Conservation (phyloP, 441 rosid species). For the Erodium trifolium region DNA sequence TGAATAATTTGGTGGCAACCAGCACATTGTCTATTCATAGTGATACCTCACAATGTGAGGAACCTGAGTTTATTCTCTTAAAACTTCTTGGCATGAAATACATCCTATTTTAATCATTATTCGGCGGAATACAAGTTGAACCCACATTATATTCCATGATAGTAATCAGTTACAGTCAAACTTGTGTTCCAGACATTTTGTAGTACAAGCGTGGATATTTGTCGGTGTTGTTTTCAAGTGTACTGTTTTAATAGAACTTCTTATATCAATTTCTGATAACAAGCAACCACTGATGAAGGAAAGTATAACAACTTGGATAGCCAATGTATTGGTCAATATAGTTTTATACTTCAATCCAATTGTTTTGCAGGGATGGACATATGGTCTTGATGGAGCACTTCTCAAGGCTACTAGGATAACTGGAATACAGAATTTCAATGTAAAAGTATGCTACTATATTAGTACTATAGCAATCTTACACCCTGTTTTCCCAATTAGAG, state of each 20-base stretch:
- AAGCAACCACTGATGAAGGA: background rate
- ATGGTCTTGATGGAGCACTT: slow-evolving; percentile 65
- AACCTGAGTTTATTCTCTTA: background rate
- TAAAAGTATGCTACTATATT: slow-evolving; percentile 37
- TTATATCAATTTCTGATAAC: background rate
- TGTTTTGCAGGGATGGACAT: slow-evolving; percentile 74
- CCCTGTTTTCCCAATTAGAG: slow-evolving; percentile 2
- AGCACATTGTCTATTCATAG: background rate
- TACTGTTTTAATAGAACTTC: background rate
- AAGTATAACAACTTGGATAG: background rate
- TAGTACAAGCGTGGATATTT: background rate
- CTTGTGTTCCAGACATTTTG: background rate
- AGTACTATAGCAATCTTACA: slow-evolving; percentile 6
- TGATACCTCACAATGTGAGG: background rate
- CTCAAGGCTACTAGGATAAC: slow-evolving; percentile 61
- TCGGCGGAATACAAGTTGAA: background rate
- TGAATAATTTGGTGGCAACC: too few species aligned
- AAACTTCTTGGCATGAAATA: background rate
- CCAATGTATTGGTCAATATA: background rate
- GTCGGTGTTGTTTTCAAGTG: background rate
- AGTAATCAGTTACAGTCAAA: background rate
- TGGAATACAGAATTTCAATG: slow-evolving; percentile 49
- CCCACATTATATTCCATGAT: background rate
- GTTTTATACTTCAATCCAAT: background rate
- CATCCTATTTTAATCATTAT: background rate